A percentile compares a stretch with the other conserved stretches of the same genome.
These are phyloP conservation scores for Mycena venus DNA, from an alignment of 768 basidiomycete species.

Conservation along the genomic window DNA sequence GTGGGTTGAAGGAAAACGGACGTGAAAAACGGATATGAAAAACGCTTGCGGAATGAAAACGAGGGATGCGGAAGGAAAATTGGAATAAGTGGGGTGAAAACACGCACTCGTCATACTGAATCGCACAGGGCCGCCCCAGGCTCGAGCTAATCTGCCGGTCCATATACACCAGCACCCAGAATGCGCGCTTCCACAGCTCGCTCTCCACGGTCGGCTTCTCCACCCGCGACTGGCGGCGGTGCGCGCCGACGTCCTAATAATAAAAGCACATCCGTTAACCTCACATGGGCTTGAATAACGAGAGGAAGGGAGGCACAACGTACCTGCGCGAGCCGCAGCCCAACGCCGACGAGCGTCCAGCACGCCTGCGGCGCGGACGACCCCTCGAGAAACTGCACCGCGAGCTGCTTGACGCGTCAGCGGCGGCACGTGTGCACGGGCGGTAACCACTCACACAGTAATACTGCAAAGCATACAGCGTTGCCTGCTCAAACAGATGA, in stretches of 20 bases:
- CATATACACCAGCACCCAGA: slow-evolving; percentile 59
- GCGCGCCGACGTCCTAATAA: slow-evolving; percentile 78
- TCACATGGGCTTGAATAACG: not conserved
- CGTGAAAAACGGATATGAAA: not conserved
- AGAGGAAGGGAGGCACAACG: not conserved
- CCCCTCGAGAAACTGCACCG: slow-evolving; percentile 65
- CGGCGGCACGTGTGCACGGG: slow-evolving; percentile 35
- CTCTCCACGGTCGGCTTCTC: slow-evolving; percentile 62
- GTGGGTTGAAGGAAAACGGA: not conserved
- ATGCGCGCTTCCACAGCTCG: slow-evolving; percentile 81
- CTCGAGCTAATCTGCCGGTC: slow-evolving; percentile 64
- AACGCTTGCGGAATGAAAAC: not conserved
- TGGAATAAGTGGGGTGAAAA: not conserved
- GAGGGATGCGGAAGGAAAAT: not conserved
- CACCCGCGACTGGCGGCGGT: slow-evolving; percentile 54
- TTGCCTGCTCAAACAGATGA: slow-evolving; percentile 71
- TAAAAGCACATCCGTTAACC: not conserved
- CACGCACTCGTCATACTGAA: slow-evolving; percentile 81
- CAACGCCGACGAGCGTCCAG: slow-evolving; percentile 75
- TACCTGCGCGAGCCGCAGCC: slow-evolving; percentile 20
- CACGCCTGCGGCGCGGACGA: slow-evolving; percentile 71
- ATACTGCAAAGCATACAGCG: slow-evolving; percentile 81
- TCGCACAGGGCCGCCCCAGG: slow-evolving; percentile 75
- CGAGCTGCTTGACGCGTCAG: slow-evolving; percentile 46
- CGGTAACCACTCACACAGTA: slow-evolving; percentile 59